Percentiles rank a stretch among this genome's conserved stretches.
Conservation (phyloP, 2,329 filamentous ascomycete genomes). For the Coniochaeta pulveracea region DNA sequence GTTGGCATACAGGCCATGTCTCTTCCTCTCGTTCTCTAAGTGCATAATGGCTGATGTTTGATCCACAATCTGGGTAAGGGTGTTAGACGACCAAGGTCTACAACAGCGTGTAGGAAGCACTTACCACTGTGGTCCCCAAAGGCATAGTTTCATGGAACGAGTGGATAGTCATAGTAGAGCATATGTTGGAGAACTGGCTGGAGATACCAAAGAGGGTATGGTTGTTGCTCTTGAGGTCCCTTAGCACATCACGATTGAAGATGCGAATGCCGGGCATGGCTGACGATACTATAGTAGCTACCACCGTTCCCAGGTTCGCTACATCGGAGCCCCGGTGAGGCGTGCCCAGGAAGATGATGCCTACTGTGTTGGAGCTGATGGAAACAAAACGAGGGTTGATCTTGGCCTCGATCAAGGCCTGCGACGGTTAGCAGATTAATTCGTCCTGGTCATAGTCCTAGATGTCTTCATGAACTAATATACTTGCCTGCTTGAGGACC, state of each 20-base stretch:
- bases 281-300: constrained; percentile 2
- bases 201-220: constrained; percentile 4
- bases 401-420: constrained; percentile 5
- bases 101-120: no score
- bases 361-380: constrained; percentile 1
- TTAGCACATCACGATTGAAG: constrained; percentile 5
- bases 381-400: constrained; percentile 4
- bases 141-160: constrained; percentile 4
- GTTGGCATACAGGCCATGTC: constrained; percentile 1
- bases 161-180: constrained; percentile 3
- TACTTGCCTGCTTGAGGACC: constrained; percentile 3
- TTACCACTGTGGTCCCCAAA: constrained; percentile 1
- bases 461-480: no score
- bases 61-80: constrained; percentile 1
- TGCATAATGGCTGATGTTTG: constrained; percentile 2
- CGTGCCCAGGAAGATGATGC: constrained; percentile 3
- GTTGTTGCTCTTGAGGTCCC: constrained; percentile 4
- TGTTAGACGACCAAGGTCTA: no score
- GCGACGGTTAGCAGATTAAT: neutral
- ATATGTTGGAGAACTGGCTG: constrained; percentile 3
- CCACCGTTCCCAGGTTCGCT: constrained; percentile 2
- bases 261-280: constrained; percentile 3
- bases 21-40: constrained; percentile 1
- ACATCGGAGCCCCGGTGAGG: constrained; percentile 4
- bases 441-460: no score